Conservation (phyloP, 331 rosid species). For the Prunus yedoensis region DNA sequence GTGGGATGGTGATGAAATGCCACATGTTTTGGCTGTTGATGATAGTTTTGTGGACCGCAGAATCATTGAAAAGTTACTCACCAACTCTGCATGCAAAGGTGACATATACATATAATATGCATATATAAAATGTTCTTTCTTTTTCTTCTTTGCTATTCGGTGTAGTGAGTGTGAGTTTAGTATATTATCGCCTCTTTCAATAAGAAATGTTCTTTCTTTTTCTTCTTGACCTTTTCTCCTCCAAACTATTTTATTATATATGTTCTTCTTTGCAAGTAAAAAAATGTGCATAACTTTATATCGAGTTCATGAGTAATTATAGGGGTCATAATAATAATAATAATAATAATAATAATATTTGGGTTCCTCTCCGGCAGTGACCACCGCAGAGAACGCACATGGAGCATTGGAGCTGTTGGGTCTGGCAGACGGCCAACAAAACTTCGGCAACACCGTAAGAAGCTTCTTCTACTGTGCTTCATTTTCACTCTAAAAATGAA, state of each 20-base stretch:
- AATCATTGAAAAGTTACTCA: slow-evolving; percentile 26
- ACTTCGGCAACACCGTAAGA: not conserved
- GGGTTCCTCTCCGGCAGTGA: slow-evolving; percentile 13
- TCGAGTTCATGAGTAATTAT: not conserved
- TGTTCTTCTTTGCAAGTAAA: too few species aligned
- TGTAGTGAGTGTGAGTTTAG: too few species aligned
- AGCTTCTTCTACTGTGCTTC: too few species aligned
- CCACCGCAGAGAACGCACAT: slow-evolving; percentile 27
- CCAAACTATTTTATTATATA: too few species aligned
- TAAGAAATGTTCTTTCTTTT: too few species aligned
- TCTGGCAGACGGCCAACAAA: slow-evolving; percentile 23
- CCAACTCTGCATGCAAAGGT: slow-evolving; percentile 32
- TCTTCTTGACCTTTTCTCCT: too few species aligned
- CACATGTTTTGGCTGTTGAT: slow-evolving; percentile 35
- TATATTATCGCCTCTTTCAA: accelerated
- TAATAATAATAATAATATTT: not conserved
- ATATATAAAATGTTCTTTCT: too few species aligned
- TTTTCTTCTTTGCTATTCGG: accelerated
- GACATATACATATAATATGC: too few species aligned
- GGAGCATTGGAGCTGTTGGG: slow-evolving; percentile 36
- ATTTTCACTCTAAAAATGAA: too few species aligned
- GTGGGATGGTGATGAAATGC: slow-evolving; percentile 8
- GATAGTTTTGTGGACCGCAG: slow-evolving; percentile 30
- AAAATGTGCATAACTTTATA: too few species aligned
- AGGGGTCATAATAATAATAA: not conserved